Conservation (phyloP, 768 basidiomycete genomes). For the Saitozyma podzolica region DNA sequence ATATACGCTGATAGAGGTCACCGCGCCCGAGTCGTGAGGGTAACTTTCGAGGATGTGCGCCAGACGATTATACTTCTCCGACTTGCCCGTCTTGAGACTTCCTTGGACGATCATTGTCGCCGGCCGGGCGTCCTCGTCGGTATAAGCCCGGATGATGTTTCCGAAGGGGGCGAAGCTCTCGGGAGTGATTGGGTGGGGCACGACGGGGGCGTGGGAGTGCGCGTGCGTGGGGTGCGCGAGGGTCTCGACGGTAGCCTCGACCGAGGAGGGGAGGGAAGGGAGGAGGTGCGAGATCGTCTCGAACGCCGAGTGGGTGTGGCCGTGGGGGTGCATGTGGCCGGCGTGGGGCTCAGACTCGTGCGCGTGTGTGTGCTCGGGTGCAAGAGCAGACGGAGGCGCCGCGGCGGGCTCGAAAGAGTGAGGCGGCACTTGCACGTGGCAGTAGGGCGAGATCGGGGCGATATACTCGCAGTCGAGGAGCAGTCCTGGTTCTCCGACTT, state of each 20-base stretch:
- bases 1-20: conserved; percentile 77
- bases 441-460: conserved; percentile 2
- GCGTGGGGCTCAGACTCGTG: too few species aligned
- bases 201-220: conserved; percentile 23
- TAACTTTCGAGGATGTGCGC: conserved; percentile 67
- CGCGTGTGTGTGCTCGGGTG: not conserved
- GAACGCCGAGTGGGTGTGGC: conserved; percentile 4
- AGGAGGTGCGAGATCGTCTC: conserved; percentile 9
- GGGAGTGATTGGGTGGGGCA: conserved; percentile 64
- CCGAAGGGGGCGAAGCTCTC: conserved; percentile 85
- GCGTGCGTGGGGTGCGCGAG: conserved; percentile 5
- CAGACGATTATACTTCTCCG: conserved; percentile 85
- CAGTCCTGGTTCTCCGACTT: conserved; percentile 27
- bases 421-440: conserved; percentile 21
- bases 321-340: too few species aligned
- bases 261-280: not conserved
- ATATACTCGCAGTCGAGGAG: conserved; percentile 22
- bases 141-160: conserved; percentile 81
- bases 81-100: conserved; percentile 75
- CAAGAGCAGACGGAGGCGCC: not conserved
- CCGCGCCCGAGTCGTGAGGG: conserved; percentile 61
- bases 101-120: conserved; percentile 68
- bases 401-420: conserved; percentile 21
- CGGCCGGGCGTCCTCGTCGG: conserved; percentile 63
- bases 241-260: not conserved